Evolutionary conservation across 208 protist genomes (phyloP).

Genomic region (Acanthamoeba culbertsoni): DNA sequence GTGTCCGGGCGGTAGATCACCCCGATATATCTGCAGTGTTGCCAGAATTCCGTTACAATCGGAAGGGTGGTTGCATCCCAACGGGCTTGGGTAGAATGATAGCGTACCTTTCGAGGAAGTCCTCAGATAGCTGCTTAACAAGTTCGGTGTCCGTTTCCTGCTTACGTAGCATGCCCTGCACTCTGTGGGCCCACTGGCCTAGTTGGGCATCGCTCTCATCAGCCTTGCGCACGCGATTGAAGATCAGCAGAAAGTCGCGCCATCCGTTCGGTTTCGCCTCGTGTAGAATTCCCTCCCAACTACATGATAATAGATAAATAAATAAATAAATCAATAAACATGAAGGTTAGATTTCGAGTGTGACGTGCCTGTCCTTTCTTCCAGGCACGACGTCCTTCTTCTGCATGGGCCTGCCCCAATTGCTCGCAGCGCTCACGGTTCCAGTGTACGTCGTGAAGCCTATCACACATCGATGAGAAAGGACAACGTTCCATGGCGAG

Average conservation of each 20-base stretch:
- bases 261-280: background rate
- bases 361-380: background rate
- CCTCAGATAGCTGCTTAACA: background rate
- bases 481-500: background rate
- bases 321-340: background rate
- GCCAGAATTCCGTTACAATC: background rate
- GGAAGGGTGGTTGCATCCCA: background rate
- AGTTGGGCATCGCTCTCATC: background rate
- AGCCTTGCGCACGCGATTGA: background rate
- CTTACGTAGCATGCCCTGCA: background rate
- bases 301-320: background rate
- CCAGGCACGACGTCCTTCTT: conserved; percentile 19
- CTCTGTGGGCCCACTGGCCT: background rate
- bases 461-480: background rate
- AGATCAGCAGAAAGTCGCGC: conserved; percentile 6
- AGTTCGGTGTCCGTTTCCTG: background rate
- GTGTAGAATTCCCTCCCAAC: background rate
- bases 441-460: conserved; percentile 59
- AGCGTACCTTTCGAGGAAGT: background rate
- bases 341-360: background rate
- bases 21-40: background rate
- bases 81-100: background rate
- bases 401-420: conserved; percentile 46
- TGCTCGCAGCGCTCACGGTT: conserved; percentile 56
- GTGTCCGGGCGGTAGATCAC: conserved; percentile 53